phyloP scores from a whole-genome alignment of 306 rosid genomes.

The Vachellia collinsii region DNA sequence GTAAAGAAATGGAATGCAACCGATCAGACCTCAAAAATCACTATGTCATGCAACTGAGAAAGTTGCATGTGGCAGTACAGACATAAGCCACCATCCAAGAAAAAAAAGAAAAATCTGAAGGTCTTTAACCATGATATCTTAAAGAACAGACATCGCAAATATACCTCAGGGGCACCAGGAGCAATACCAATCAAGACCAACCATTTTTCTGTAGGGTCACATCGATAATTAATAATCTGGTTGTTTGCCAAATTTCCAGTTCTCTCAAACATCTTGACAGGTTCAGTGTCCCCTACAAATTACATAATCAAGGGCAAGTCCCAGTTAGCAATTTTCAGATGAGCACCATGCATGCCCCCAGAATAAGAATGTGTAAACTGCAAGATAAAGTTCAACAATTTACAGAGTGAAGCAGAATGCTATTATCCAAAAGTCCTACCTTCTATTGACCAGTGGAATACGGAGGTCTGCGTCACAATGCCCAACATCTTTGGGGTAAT shows the following conservation, averaged over 20 bases:
- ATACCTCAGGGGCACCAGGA: constrained; percentile 97
- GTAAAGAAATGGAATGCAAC: constrained; percentile 32
- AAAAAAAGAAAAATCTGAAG: constrained; percentile 29
- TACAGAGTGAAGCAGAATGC: constrained; percentile 21
- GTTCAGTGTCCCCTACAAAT: constrained; percentile 87
- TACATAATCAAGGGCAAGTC: constrained; percentile 36
- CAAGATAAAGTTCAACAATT: constrained; percentile 6
- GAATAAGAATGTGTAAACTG: constrained; percentile 14
- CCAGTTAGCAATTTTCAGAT: constrained; percentile 32
- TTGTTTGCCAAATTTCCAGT: constrained; percentile 89
- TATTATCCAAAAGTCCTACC: constrained; percentile 51
- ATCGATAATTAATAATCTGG: constrained; percentile 96
- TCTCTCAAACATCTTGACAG: constrained; percentile 93
- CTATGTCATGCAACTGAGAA: background rate
- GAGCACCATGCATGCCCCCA: constrained; percentile 21
- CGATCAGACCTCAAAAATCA: constrained; percentile 22
- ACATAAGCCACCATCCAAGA: background rate
- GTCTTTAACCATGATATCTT: constrained; percentile 14
- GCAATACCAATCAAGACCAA: constrained; percentile 99
- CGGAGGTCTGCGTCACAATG: constrained; percentile 86
- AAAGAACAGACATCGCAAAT: constrained; percentile 36
- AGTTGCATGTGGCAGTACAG: constrained; percentile 16
- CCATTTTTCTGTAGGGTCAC: constrained; percentile 98
- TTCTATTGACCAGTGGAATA: constrained; percentile 97
- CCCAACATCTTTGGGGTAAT: constrained; percentile 89